phyloP scores from a whole-genome alignment of 306 rosid species.

The Chamaecrista fasciculata region DNA sequence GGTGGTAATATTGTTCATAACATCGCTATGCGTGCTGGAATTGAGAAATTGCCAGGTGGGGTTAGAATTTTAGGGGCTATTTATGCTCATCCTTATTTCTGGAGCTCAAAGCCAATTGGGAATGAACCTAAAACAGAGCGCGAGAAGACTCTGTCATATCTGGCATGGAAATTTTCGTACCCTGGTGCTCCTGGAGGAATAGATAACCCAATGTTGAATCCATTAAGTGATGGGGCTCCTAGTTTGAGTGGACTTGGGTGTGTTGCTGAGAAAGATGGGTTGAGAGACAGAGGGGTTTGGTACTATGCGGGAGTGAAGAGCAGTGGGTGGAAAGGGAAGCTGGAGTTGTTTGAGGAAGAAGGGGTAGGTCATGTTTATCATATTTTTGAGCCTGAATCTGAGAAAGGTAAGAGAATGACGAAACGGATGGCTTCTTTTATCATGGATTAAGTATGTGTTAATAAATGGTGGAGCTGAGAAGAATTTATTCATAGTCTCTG shows the following conservation, averaged over 20 bases:
- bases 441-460: no score
- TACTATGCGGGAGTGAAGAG: conserved; percentile 31
- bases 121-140: conserved; percentile 23
- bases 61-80: conserved; percentile 28
- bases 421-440: conserved; percentile 21
- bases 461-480: no score
- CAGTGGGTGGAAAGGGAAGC: conserved; percentile 40
- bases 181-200: conserved; percentile 36
- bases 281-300: conserved; percentile 41
- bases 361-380: conserved; percentile 33
- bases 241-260: conserved; percentile 42
- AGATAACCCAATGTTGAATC: conserved; percentile 36
- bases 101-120: conserved; percentile 29
- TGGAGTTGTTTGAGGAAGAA: conserved; percentile 28
- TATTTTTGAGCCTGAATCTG: conserved; percentile 6
- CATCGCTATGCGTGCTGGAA: conserved; percentile 36
- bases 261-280: conserved; percentile 12
- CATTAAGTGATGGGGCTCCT: conserved; percentile 22
- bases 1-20: conserved; percentile 52
- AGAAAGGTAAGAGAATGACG: neutral
- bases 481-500: no score
- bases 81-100: conserved; percentile 43
- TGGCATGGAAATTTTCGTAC: conserved; percentile 33
- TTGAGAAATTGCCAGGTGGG: conserved; percentile 31
- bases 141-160: neutral